Conservation (phyloP, 2,329 filamentous ascomycete genomes). For the Fusarium secorum region DNA sequence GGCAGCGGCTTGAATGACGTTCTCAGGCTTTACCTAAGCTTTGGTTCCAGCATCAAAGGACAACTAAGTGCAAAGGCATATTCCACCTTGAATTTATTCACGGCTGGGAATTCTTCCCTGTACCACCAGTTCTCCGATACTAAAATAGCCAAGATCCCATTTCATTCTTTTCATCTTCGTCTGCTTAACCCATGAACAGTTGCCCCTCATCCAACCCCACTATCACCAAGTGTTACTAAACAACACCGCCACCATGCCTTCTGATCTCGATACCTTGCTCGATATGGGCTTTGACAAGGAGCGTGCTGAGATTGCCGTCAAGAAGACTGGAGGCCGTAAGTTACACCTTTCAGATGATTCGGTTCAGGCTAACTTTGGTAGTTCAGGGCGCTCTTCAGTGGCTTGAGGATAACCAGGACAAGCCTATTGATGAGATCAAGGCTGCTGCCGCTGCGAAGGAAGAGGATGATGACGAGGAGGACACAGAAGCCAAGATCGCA, state of each 20-base stretch:
- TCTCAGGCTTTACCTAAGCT: constrained; percentile 24
- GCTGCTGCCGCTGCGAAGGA: constrained; percentile 52
- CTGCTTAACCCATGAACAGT: not conserved
- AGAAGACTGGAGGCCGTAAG: constrained; percentile 81
- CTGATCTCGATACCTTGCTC: constrained; percentile 67
- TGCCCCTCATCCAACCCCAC: constrained; percentile 34
- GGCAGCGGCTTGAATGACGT: constrained; percentile 43
- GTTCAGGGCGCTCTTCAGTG: constrained; percentile 92
- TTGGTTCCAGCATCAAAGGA: not conserved
- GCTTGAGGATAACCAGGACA: constrained; percentile 92
- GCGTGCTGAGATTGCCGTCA: constrained; percentile 82
- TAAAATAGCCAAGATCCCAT: not conserved
- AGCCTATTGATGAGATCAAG: constrained; percentile 81
- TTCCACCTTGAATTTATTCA: not conserved
- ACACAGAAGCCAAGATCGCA: constrained; percentile 63
- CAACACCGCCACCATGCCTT: constrained; percentile 59
- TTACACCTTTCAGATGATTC: constrained; percentile 16
- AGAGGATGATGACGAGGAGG: constrained; percentile 58
- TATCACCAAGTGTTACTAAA: constrained; percentile 30
- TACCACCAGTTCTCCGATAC: not conserved
- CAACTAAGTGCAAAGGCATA: not conserved
- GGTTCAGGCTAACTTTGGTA: constrained; percentile 47
- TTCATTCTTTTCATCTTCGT: not conserved
- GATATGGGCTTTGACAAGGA: constrained; percentile 86
- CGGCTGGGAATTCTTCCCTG: not conserved